Base-by-base conservation (phyloP, 345 rosid genomes). In the Melastoma malabathricum region DNA sequence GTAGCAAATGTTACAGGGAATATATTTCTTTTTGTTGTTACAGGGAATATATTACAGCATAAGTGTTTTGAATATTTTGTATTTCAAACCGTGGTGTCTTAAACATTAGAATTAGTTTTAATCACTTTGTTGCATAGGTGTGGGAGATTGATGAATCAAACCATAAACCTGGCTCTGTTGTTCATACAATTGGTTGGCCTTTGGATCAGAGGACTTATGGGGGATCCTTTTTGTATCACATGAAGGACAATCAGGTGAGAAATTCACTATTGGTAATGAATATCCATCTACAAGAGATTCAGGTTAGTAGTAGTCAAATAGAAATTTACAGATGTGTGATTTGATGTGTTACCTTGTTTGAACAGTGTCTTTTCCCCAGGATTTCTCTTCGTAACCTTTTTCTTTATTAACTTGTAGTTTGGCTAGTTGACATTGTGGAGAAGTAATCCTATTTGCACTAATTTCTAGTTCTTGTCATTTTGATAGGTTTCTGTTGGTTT, bases 131-230 rank as follows among this genome's bases (percentile, higher is more conserved):
- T 62, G 55, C 51, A 22, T 72, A 90, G 98, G 94, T 90, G 22
- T 86, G 98, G 98, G 96, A 90, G 72, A 69, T 90, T 62, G 89
- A 86, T 66, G 92, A 80, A 69, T 55, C 71, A 55, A 90, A 81
- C 65, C 96, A 90, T 69, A 68, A 74, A 47, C 92, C 98, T 18
- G 98, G 96, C 56, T 70, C 71, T 64, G 79, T 86, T 59, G 56
- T 90, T 65, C 98, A 90, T 67, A 80, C 94, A 6, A 51, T 90
- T 66, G 98, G 94, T 54, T 90, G 96, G 94, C 96, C 98, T n/a
- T 68, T 90, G 69, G 87, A 86, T 70, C 61, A 59, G 43, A 82
- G 80, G 71, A 90, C 94, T 54, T 90, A 90, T 22, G 96, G 98
- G 27, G 98, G 98, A 54, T 84, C 98, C 47, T 90, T 90, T 79